Base-by-base conservation (phyloP, 441 rosid genomes). In the Rhodomyrtus psidioides region DNA sequence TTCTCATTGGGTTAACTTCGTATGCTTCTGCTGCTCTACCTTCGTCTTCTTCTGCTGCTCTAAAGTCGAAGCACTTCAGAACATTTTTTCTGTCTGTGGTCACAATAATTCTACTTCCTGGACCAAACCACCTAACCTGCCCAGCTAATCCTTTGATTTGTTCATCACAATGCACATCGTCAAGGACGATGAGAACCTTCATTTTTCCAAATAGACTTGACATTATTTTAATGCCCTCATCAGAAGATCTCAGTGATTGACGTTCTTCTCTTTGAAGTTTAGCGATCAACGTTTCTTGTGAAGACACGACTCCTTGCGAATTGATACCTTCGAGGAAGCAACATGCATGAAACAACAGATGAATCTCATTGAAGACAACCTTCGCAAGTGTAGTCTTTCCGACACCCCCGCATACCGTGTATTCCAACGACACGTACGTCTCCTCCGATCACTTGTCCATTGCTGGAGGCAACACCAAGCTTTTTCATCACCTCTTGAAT, bases 121-220 rank as follows among this genome's bases (percentile, higher is more conserved):
- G 0, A 30, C 13, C 14, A 0, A 62, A 62, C 75, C 75, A 30
- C 19, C 2, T 0, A 4, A 30, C 4, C 1, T 9, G 0, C 0
- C 2, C 75, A 4, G 0, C 44, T 0, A 62, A 16, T 17, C 0
- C 44, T 30, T 30, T 0, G 0, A 62, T 30, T 62, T 62, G 75
- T 4, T 30, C 0, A 17, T 0, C 3, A 0, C 2, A 0, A 30
- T 0, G 44, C 75, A 62, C 75, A 62, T 30, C 26, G 0, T 62
- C 75, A 17, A 62, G 75, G 7, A 62, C 75, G 9, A 62, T 9
- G 7, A 62, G 75, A 17, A 30, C 75, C 24, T 62, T 62, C 24
- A 2, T 30, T 0, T 4, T 30, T 1, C 0, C 0, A 7, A 16
- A 62, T 0, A 2, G 42, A 30, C 0, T 0, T 62, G 0, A 0